Evolutionary conservation across 768 basidiomycete genomes (phyloP), one percentile per base, ranked within the genome.

Genomic region (Boletus subcaerulescens): DNA sequence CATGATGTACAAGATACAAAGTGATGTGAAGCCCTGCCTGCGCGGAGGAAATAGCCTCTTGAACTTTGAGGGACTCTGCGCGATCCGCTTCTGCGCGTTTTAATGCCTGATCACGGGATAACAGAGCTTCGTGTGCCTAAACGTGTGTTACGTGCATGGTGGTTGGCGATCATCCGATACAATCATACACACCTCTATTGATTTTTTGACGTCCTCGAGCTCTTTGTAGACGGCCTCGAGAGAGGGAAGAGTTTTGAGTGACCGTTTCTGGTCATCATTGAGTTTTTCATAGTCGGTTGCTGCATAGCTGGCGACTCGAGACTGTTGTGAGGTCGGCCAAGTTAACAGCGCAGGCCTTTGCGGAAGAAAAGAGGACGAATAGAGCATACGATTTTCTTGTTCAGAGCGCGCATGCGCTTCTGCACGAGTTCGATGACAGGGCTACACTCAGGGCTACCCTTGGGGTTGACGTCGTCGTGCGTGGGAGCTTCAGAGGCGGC

Each of bases 231-330:
- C 77, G 11, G 85, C 89, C 64, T 95, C 92, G 20, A 95, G 76
- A 7, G 78, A 76, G 11, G 93, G 81, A 42, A 96, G 82, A 17
- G 81, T 85, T 59, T 83, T 87, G 49, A 94, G 63, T 3, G 80
- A 77, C 33, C 85, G 83, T 59, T 80, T 87, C 73, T 97, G 93
- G 71, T 96, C 94, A 40, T 93, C 90, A 59, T 96, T 91, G 50
- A 95, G 80, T 64, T 87, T 87, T 51, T 85, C 84, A 4, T 79
- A 69, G 26, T 85, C 83, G 18, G 80, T 86, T 4, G 82, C 63
- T 31, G 87, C 81, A 68, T 96, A 94, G 12, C 76, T 72, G 45
- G 84, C 76, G 76, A 91, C 82, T 58, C 93, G 84, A 57, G 79
- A 77, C 94, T 95, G 60, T 38, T 24, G 48, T 40, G 36, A 39